phyloP scores from a whole-genome alignment of 169 alveolate genomes.

The Plasmodium gaboni region DNA sequence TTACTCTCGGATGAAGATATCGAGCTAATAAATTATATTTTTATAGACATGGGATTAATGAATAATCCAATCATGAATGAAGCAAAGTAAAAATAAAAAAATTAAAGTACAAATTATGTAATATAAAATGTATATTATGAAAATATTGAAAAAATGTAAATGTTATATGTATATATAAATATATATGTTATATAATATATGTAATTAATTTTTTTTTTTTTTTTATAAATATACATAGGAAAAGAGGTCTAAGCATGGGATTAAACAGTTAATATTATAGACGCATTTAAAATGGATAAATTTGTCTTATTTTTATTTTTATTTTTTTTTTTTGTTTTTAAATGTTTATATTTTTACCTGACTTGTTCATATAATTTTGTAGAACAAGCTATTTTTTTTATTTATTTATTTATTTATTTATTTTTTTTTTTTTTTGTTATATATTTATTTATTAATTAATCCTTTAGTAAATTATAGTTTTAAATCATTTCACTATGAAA shows the following conservation, averaged over 20 bases:
- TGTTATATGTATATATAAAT: too few species aligned
- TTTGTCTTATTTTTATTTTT: too few species aligned
- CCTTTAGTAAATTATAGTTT: too few species aligned
- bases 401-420: too few species aligned
- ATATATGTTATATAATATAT: background rate
- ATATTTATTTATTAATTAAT: too few species aligned
- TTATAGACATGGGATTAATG: conserved; percentile 71
- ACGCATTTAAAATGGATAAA: too few species aligned
- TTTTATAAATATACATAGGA: conserved; percentile 9
- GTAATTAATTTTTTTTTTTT: background rate
- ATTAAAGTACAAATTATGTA: background rate
- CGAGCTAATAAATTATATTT: conserved; percentile 66
- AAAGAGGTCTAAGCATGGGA: conserved; percentile 47
- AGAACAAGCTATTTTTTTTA: too few species aligned
- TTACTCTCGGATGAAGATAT: conserved; percentile 67
- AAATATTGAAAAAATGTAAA: background rate
- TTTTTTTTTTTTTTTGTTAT: too few species aligned
- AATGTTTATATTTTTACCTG: conserved; percentile 1
- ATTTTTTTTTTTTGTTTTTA: too few species aligned
- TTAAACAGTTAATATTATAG: background rate
- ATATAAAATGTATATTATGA: background rate
- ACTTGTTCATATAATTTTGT: background rate
- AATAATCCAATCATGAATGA: conserved; percentile 61
- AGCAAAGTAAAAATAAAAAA: conserved; percentile 38
- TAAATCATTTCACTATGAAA: too few species aligned